A percentile compares a stretch with the other conserved stretches of the same genome.
These are phyloP conservation scores for Auricularia cornea DNA, from an alignment of 768 basidiomycete species.

Conservation along the genomic window DNA sequence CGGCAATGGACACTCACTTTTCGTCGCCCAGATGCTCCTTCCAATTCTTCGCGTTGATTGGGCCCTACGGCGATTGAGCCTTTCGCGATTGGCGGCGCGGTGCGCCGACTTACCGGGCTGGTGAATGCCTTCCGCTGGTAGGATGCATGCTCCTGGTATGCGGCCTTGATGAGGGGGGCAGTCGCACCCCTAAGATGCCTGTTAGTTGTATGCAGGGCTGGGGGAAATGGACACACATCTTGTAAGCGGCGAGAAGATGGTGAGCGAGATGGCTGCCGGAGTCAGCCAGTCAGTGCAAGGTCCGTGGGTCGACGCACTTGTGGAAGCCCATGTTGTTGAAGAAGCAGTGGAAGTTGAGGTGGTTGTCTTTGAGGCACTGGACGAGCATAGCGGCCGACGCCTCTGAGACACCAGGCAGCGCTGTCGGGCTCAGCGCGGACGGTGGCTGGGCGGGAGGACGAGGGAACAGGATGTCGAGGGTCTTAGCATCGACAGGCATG, in stretches of 20 bases:
- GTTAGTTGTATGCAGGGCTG: no score
- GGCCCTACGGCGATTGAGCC: neutral
- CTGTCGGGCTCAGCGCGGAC: neutral
- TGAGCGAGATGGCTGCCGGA: conserved; percentile 48
- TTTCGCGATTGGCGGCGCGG: neutral
- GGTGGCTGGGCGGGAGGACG: neutral
- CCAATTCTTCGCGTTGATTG: conserved; percentile 41
- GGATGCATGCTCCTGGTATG: conserved; percentile 29
- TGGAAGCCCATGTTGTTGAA: conserved; percentile 40
- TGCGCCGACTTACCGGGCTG: conserved; percentile 28
- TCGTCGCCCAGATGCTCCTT: conserved; percentile 49
- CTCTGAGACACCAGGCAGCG: conserved; percentile 8
- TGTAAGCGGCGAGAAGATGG: conserved; percentile 49
- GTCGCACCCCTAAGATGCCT: conserved; percentile 44
- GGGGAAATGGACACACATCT: conserved; percentile 29
- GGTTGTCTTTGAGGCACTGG: conserved; percentile 37
- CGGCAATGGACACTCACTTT: conserved; percentile 23
- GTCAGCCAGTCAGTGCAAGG: neutral
- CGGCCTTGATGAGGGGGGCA: conserved; percentile 31
- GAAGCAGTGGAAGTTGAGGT: conserved; percentile 46
- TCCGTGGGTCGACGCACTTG: conserved; percentile 32
- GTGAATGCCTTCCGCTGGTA: conserved; percentile 30
- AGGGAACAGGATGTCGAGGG: neutral
- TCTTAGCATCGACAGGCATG: neutral
- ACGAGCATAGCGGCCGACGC: conserved; percentile 9